Conservation (phyloP, 805 yeast species). For the Ogataea pini region DNA sequence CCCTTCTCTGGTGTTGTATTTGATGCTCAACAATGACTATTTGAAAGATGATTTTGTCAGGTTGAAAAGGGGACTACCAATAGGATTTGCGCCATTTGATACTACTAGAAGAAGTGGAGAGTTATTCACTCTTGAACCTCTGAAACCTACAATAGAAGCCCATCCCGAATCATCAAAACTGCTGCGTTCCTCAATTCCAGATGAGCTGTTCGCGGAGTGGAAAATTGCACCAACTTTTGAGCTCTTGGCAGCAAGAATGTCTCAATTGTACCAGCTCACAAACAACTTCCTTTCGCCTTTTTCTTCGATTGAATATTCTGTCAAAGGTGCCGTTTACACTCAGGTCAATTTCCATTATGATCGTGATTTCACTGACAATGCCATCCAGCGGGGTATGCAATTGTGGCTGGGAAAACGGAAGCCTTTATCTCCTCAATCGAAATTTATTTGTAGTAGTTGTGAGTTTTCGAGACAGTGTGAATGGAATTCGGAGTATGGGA, state of each 20-base stretch:
- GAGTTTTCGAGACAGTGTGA: slow-evolving; percentile 48
- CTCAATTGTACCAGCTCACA: slow-evolving; percentile 45
- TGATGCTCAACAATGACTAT: slow-evolving; percentile 40
- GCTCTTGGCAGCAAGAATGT: slow-evolving; percentile 54
- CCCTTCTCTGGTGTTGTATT: slow-evolving; percentile 39
- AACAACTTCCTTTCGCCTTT: slow-evolving; percentile 39
- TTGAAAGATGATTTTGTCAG: slow-evolving; percentile 44
- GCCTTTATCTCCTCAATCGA: slow-evolving; percentile 46
- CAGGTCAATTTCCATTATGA: slow-evolving; percentile 43
- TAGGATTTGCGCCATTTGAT: slow-evolving; percentile 47
- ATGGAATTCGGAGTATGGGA: slow-evolving; percentile 36
- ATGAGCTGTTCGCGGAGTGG: slow-evolving; percentile 42
- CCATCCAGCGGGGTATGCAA: slow-evolving; percentile 38
- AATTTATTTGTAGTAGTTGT: slow-evolving; percentile 53
- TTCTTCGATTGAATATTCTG: slow-evolving; percentile 55
- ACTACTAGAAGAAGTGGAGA: slow-evolving; percentile 11
- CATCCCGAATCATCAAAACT: too few species aligned
- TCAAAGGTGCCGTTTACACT: slow-evolving; percentile 43
- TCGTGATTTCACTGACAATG: slow-evolving; percentile 29
- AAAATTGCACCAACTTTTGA: slow-evolving; percentile 53
- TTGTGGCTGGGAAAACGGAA: slow-evolving; percentile 62
- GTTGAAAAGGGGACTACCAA: slow-evolving; percentile 46
- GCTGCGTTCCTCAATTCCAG: slow-evolving; percentile 14
- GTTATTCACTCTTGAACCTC: slow-evolving; percentile 17
- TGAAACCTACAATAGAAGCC: not conserved